Evolutionary conservation across 23 red algal genomes (phyloP).

Genomic region (Cyanidioschyzon merolae): DNA sequence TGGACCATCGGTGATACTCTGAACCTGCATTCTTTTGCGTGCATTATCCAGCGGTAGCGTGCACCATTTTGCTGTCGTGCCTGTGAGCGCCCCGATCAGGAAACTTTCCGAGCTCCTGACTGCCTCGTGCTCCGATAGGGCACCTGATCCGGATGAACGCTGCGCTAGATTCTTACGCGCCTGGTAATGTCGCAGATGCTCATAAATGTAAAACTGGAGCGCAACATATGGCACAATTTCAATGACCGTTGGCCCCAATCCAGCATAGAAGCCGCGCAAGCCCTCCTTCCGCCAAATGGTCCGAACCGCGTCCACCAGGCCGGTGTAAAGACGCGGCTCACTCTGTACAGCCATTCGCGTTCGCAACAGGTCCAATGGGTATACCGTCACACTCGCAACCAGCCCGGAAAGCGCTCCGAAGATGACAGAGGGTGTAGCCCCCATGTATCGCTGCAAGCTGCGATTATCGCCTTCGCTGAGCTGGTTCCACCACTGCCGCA

Average conservation of each 20-base stretch:
- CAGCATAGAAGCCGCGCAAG: conserved; percentile 78
- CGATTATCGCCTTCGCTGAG: background rate
- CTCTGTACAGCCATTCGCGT: conserved; percentile 69
- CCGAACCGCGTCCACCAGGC: conserved; percentile 29
- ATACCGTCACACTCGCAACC: conserved; percentile 49
- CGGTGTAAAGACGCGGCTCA: conserved; percentile 33
- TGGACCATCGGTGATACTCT: conserved; percentile 23
- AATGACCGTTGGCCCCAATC: conserved; percentile 57
- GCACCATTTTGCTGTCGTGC: conserved; percentile 37
- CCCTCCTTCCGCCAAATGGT: conserved; percentile 38
- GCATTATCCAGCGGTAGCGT: conserved; percentile 75
- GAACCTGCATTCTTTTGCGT: conserved; percentile 68
- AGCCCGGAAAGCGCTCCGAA: conserved; percentile 48
- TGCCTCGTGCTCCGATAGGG: conserved; percentile 9
- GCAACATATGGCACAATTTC: conserved; percentile 79
- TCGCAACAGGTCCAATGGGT: conserved; percentile 81
- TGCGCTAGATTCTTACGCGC: background rate
- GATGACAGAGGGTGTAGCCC: background rate
- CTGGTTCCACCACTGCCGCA: conserved; percentile 22
- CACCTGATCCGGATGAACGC: background rate
- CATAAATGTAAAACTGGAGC: conserved; percentile 67
- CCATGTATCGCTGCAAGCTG: conserved; percentile 14
- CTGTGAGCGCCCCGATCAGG: conserved; percentile 38
- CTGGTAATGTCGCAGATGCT: conserved; percentile 29
- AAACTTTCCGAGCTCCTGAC: conserved; percentile 28